Base-by-base conservation (phyloP, 2,329 filamentous ascomycete genomes). In the Hypoxylon sp. region DNA sequence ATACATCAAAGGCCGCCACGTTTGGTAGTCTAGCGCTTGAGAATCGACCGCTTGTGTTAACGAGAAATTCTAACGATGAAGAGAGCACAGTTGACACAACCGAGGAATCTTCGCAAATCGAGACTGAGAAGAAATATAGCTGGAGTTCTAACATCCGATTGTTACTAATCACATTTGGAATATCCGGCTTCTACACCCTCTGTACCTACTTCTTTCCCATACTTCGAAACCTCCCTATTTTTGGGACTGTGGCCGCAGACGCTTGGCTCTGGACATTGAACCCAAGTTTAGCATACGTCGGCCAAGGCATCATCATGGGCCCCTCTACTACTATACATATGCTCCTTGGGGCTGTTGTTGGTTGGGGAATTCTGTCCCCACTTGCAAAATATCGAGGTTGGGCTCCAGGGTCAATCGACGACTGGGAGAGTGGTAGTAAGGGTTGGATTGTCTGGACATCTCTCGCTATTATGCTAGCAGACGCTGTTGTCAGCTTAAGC, bases 401-500 rank as follows among this genome's bases (percentile, higher is more conserved):
- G 96, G 96, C 96, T 9, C 92, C 94, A 2, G 96, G 94, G 0
- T 86, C 90, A 1, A 93, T 98, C 0, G 86, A 89, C 61, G 92
- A 97, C 78, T 99, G 96, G 96, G 92, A 95, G 66, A 89, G 86
- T 14, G 96, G 96, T 9, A 97, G 94, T 78, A 98, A 98, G 81
- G 96, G 95, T 42, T 99, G 96, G 96, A 98, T 99, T 67, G 93
- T 99, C 0, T 99, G 96, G 96, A 86, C 97, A 2, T 97, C 94
- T 35, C 83, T 99, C 31, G 93, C 96, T 3, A 98, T 99, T 72
- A 99, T 99, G 96, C 86, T 99, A 26, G 93, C 93, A 22, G 96
- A 99, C 80, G 94, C 95, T 0, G 86, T 99, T 3, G 88, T 98
- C 69, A 98, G 92, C 74, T 87, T 99, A 9, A 89, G 92, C 1